phyloP scores from a whole-genome alignment of 2,329 filamentous ascomycete species.

The Cadophora luteo-olivacea region DNA sequence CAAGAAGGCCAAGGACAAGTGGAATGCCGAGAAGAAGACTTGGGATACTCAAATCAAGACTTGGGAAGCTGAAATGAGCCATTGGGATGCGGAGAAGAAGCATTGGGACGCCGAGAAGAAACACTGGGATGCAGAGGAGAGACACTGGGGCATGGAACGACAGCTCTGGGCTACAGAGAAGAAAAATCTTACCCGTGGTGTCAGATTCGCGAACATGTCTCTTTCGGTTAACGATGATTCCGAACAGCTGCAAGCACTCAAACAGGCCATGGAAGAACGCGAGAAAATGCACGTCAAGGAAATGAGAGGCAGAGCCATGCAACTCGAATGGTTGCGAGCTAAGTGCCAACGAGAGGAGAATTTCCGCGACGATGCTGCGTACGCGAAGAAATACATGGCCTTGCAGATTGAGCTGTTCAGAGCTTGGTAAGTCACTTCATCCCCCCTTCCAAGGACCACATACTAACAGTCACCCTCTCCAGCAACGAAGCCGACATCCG shows the following conservation, averaged over 20 bases:
- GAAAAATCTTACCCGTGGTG: slow-evolving; percentile 48
- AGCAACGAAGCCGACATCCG: slow-evolving; percentile 93
- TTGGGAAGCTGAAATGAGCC: slow-evolving; percentile 14
- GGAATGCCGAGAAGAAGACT: slow-evolving; percentile 18
- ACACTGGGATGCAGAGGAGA: slow-evolving; percentile 13
- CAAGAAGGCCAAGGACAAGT: slow-evolving; percentile 50
- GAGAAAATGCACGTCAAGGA: slow-evolving; percentile 76
- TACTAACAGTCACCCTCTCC: slow-evolving; percentile 22
- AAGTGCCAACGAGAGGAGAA: slow-evolving; percentile 80
- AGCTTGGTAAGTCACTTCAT: slow-evolving; percentile 75
- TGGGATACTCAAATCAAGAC: slow-evolving; percentile 28
- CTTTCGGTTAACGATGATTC: slow-evolving; percentile 46
- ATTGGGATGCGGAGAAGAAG: slow-evolving; percentile 12
- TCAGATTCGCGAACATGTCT: slow-evolving; percentile 49
- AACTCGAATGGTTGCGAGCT: slow-evolving; percentile 90
- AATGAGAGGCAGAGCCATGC: slow-evolving; percentile 81
- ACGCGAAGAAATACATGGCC: slow-evolving; percentile 84
- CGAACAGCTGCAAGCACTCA: slow-evolving; percentile 47
- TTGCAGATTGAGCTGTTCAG: slow-evolving; percentile 83
- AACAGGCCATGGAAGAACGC: slow-evolving; percentile 44
- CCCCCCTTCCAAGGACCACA: background rate
- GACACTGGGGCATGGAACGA: slow-evolving; percentile 8
- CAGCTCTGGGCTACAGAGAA: slow-evolving; percentile 51
- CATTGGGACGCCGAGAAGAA: slow-evolving; percentile 18
- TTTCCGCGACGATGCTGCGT: slow-evolving; percentile 81